These are phyloP conservation scores for Ogataea naganishii DNA, from an alignment of 805 yeast species.

Conservation along the genomic window DNA sequence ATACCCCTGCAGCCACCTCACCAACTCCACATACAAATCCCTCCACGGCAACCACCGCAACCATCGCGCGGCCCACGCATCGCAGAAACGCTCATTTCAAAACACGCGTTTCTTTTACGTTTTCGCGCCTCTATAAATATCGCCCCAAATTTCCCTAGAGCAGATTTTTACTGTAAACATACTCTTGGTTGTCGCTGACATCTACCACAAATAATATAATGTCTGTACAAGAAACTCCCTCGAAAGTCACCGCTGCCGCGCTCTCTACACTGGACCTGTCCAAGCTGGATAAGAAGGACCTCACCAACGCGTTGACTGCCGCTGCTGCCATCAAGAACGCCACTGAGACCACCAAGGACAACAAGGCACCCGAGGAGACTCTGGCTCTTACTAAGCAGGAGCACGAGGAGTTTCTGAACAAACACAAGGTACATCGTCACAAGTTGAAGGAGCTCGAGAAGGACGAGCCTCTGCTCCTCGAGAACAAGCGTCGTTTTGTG, in stretches of 20 bases:
- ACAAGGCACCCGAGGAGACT: conserved; percentile 8
- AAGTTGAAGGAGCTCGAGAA: conserved; percentile 65
- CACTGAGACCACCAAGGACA: conserved; percentile 8
- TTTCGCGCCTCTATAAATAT: too few species aligned
- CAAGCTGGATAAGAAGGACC: conserved; percentile 30
- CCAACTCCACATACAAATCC: too few species aligned
- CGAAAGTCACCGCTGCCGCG: conserved; percentile 53
- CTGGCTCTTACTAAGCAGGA: conserved; percentile 19
- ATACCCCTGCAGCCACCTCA: too few species aligned
- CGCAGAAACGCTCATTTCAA: too few species aligned
- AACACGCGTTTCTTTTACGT: too few species aligned
- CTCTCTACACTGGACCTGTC: conserved; percentile 42
- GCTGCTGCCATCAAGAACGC: conserved; percentile 31
- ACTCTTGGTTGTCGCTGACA: background rate
- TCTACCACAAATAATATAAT: conserved; percentile 13
- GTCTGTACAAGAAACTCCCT: conserved; percentile 63
- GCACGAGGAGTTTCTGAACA: conserved; percentile 49
- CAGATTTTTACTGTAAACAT: too few species aligned
- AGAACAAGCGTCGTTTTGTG: conserved; percentile 84
- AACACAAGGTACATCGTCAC: conserved; percentile 67
- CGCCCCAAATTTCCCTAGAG: too few species aligned
- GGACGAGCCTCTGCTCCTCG: conserved; percentile 81
- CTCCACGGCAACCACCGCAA: too few species aligned
- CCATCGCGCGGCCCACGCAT: too few species aligned
- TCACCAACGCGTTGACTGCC: conserved; percentile 30